Evolutionary conservation across 1,139 yeast genomes (phyloP), one percentile per base, ranked within the genome.

Genomic region (Meyerozyma sp.): DNA sequence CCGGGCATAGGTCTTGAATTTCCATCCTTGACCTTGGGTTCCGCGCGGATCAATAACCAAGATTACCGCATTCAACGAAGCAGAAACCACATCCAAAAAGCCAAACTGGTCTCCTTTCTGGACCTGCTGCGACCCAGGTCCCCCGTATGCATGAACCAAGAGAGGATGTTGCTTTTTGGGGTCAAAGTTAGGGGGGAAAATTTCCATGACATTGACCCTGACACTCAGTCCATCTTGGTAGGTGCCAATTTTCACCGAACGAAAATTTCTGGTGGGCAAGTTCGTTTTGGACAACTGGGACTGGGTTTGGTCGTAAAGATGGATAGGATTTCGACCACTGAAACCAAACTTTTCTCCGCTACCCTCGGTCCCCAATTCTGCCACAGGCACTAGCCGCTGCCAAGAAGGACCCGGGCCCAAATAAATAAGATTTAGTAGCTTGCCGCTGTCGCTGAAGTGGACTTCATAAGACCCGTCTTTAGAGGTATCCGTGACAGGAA

Each of bases 21-120:
- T 66, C 85, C 97, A 88, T 6, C 96, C 96, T 63, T 82, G 81
- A 28, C 86, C 90, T 3, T 91, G 96, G 0, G 98, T 91, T 2
- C 98, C 98, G 55, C 98, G 73, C 7, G 98, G 98, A 55, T 93
- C 99, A 32, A 93, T 84, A 28, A 83, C 77, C 35, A 93, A 75
- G 0, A 91, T 89, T 29, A 93, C 76, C 0, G 89, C 84, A 54
- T 86, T 83, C 43, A 86, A 64, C 3, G 77, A 68, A 1, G 95
- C 81, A 11, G 88, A 77, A 1, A 84, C 76, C 8, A 84, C 73
- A 39, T 84, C 84, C 56, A 85, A 86, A 60, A 88, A 88, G 32
- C 79, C 85, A 37, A 83, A 63, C 1, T 62, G 58, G 51, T 75
- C 84, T 35, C 68, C 57, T 44, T 83, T 76, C 39, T 68, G 74